phyloP scores from a whole-genome alignment of 768 basidiomycete genomes.

The Crepidotus variabilis region DNA sequence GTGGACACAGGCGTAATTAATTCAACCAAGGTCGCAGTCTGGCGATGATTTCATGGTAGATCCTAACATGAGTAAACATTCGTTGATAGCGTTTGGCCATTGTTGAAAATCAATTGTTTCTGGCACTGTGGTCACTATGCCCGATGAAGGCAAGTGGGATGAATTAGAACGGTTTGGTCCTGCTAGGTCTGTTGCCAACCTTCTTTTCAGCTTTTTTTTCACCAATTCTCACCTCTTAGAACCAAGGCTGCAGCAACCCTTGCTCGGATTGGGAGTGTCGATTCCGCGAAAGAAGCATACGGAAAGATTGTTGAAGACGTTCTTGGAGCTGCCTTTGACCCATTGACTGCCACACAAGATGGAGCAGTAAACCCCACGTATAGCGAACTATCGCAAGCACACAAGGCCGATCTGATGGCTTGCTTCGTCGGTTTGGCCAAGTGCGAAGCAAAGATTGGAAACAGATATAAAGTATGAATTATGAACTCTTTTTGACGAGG shows the following conservation, averaged over 20 bases:
- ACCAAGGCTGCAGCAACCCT: not conserved
- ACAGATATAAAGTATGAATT: not conserved
- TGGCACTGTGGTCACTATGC: not conserved
- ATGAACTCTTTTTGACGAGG: not conserved
- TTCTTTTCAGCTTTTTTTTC: not conserved
- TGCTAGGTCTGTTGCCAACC: not conserved
- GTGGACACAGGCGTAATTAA: no score
- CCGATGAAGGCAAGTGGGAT: not conserved
- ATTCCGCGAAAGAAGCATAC: conserved; percentile 6
- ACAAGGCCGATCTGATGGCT: conserved; percentile 16
- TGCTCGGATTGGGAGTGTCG: not conserved
- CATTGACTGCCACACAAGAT: not conserved
- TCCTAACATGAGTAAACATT: no score
- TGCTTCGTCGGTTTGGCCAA: conserved; percentile 15
- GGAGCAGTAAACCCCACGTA: conserved; percentile 1
- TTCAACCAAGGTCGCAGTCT: no score
- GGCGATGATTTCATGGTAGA: no score
- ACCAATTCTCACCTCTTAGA: not conserved
- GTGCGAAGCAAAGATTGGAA: conserved; percentile 14
- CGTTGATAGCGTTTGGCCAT: no score
- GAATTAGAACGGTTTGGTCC: not conserved
- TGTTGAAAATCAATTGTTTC: not conserved
- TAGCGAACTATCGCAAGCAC: not conserved
- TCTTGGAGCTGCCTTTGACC: not conserved
- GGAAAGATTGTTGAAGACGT: not conserved